phyloP scores from a whole-genome alignment of 192 early-diverging fungal species.

The Umbelopsis sp. region DNA sequence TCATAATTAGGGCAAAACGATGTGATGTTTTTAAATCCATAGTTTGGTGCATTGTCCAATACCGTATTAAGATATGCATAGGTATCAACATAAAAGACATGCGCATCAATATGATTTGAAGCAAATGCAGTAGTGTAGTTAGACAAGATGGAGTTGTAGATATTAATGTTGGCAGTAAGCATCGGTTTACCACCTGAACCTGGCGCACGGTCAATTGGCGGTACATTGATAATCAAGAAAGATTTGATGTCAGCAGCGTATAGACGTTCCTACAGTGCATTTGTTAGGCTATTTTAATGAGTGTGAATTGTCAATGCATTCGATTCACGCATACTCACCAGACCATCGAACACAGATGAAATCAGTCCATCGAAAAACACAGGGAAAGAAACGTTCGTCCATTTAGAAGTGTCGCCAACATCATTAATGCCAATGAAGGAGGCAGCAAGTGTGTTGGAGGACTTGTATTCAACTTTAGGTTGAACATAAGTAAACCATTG shows the following conservation, averaged over 20 bases:
- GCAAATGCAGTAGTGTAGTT: background rate
- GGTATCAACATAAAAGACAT: background rate
- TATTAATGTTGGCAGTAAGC: background rate
- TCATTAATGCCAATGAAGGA: slow-evolving; percentile 15
- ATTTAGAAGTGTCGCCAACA: background rate
- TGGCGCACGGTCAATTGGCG: background rate
- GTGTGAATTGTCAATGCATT: background rate
- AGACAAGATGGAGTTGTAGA: background rate
- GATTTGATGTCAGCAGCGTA: background rate
- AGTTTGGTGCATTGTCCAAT: background rate
- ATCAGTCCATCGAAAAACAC: background rate
- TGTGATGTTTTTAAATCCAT: slow-evolving; percentile 10
- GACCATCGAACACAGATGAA: background rate
- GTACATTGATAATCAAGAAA: background rate
- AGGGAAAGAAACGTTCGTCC: slow-evolving; percentile 2
- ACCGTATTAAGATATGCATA: background rate
- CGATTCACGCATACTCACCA: background rate
- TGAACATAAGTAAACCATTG: slow-evolving; percentile 8
- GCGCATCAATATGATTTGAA: background rate
- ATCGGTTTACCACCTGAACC: background rate
- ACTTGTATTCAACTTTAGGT: background rate
- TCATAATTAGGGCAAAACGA: background rate
- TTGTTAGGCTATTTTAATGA: background rate
- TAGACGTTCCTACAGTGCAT: background rate
- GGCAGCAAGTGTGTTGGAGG: background rate